A percentile compares a stretch with the other conserved stretches of the same genome.
Conservation (phyloP, 1,139 yeast genomes). For the Meyerozyma athensensis region DNA sequence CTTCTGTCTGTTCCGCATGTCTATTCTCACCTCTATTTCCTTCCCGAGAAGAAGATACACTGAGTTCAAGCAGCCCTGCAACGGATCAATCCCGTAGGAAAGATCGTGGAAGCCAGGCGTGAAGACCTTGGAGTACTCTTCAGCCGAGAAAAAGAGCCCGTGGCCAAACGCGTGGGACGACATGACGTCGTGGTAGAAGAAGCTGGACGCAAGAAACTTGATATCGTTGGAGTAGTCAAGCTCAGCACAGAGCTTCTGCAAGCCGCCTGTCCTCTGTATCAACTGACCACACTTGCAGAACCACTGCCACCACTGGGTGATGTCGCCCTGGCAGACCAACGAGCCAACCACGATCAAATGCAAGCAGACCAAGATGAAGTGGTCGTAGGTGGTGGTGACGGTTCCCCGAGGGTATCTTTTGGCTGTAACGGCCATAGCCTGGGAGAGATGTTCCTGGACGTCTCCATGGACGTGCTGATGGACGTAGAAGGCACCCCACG, state of each 20-base stretch:
- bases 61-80: conserved; percentile 11
- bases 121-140: conserved; percentile 12
- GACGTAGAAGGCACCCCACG: conserved; percentile 12
- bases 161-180: conserved; percentile 11
- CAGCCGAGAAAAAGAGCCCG: conserved; percentile 12
- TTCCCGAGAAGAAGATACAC: conserved; percentile 8
- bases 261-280: conserved; percentile 13
- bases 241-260: conserved; percentile 8
- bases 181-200: conserved; percentile 16
- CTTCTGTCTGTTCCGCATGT: not conserved
- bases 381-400: conserved; percentile 3
- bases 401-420: not conserved
- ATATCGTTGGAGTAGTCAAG: conserved; percentile 15
- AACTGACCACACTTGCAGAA: conserved; percentile 11
- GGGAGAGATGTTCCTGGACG: conserved; percentile 4
- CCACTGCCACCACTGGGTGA: conserved; percentile 14
- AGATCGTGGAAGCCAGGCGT: conserved; percentile 1
- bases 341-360: conserved; percentile 14
- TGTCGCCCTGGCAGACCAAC: conserved; percentile 17
- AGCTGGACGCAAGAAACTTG: conserved; percentile 14
- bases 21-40: conserved; percentile 5
- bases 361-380: conserved; percentile 7
- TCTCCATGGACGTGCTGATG: conserved; percentile 6
- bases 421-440: conserved; percentile 5
- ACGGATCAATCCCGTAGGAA: conserved; percentile 15